These are phyloP conservation scores for Stagonosporopsis cucurbitacearum DNA, from an alignment of 2,329 filamentous ascomycete species.

Conservation along the genomic window DNA sequence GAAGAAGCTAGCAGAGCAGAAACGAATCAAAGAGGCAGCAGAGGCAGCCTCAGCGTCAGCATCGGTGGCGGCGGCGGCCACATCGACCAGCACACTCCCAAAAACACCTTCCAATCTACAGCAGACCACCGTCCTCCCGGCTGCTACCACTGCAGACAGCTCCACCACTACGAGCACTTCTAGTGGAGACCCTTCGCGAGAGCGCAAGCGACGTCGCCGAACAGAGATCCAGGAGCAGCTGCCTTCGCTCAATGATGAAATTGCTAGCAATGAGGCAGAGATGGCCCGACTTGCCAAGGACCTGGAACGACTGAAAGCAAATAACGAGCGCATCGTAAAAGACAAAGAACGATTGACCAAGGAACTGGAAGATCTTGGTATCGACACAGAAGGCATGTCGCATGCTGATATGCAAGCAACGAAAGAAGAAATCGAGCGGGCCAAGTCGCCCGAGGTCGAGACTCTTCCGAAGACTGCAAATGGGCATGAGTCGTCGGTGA, in stretches of 20 bases:
- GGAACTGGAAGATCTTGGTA: conserved; percentile 57
- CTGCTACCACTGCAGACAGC: no score
- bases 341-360: conserved; percentile 53
- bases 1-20: conserved; percentile 35
- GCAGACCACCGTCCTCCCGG: no score
- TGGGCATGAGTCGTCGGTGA: background rate
- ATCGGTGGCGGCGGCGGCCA: conserved; percentile 4
- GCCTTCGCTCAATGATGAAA: conserved; percentile 55
- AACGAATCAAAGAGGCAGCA: conserved; percentile 29
- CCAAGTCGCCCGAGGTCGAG: conserved; percentile 24
- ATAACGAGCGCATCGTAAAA: conserved; percentile 50
- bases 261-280: conserved; percentile 49
- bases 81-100: background rate
- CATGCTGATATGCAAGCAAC: conserved; percentile 54
- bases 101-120: background rate
- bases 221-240: conserved; percentile 58
- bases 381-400: conserved; percentile 56
- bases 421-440: conserved; percentile 47
- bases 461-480: background rate
- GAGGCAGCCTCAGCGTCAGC: conserved; percentile 21
- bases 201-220: conserved; percentile 46
- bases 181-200: conserved; percentile 3
- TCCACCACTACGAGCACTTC: background rate
- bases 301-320: conserved; percentile 51
- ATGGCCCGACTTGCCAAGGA: conserved; percentile 53